Evolutionary conservation across 73 alveolate species (phyloP), one percentile per base, ranked within the genome.

Genomic region (Paramecium bursaria): DNA sequence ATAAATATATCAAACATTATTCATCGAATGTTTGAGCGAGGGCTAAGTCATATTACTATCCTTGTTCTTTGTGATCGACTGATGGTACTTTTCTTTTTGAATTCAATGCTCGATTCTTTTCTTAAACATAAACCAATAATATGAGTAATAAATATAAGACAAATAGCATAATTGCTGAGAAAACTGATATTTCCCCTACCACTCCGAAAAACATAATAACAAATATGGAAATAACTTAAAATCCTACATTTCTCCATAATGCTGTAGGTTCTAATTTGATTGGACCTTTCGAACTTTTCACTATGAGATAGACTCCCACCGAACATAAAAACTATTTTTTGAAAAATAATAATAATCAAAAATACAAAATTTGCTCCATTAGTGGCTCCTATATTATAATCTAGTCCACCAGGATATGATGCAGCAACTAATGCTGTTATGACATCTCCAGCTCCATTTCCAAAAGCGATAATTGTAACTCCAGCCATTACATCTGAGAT

Each of bases 401-500:
- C 52, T 9, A 67, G 19, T 5, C 82, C 82, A 11, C 82, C 82
- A 21, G 82, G 60, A 67, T 67, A 67, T 3, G 82, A 67, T n/a
- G 57, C 33, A 15, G 82, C 82, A 31, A 67, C 82, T 35, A 67
- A 19, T 21, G 82, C 60, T 30, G 60, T 67, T 35, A 67, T 21
- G 1, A 67, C 82, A 42, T 67, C 82, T 25, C 57, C 82, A 33
- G 82, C 82, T 14, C 82, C 82, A 67, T 67, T 35, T 14, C 57
- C 82, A 67, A 67, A 67, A 17, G 82, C 82, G 14, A 67, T 17
- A 9, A 35, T 4, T 9, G 82, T 67, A 3, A 67, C 82, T 15
- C 60, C 82, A 11, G 82, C 82, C 82, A 67, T 67, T 11, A 67
- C 35, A 19, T 67, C 82, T 10, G 82, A 67, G 1, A 67, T 42